A percentile compares a stretch with the other conserved stretches of the same genome.
These are phyloP conservation scores for Colletotrichum simmondsii DNA, from an alignment of 2,329 filamentous ascomycete genomes.

Conservation along the genomic window DNA sequence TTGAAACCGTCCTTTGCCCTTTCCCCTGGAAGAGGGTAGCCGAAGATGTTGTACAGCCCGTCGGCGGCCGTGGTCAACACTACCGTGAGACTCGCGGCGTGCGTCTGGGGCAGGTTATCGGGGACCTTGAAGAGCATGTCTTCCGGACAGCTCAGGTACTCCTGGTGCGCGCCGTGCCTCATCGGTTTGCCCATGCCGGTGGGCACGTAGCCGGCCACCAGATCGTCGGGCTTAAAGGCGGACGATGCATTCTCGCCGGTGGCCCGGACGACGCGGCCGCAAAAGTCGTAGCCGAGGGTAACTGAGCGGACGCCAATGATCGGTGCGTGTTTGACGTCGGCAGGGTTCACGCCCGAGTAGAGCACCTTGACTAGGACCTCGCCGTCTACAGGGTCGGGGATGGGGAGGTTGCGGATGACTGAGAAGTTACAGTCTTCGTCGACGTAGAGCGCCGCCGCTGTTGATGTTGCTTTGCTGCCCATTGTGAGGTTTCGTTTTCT, in stretches of 20 bases:
- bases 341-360: slow-evolving; percentile 28
- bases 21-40: slow-evolving; percentile 22
- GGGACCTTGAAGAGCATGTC: slow-evolving; percentile 18
- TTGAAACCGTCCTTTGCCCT: slow-evolving; percentile 8
- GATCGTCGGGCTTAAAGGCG: not conserved
- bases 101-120: slow-evolving; percentile 10
- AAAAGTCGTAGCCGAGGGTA: slow-evolving; percentile 26
- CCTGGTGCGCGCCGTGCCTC: slow-evolving; percentile 23
- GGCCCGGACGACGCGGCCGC: slow-evolving; percentile 7
- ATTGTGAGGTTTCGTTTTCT: not conserved
- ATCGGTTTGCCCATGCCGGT: slow-evolving; percentile 18
- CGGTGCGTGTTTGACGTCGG: slow-evolving; percentile 20
- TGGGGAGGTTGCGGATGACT: slow-evolving; percentile 10
- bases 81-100: slow-evolving; percentile 34
- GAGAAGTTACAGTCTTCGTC: slow-evolving; percentile 14
- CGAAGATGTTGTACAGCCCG: slow-evolving; percentile 37
- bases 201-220: slow-evolving; percentile 6
- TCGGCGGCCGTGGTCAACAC: slow-evolving; percentile 37
- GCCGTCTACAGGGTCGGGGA: not conserved
- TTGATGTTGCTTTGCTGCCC: not conserved
- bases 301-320: slow-evolving; percentile 1
- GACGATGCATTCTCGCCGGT: not conserved
- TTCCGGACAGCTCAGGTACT: slow-evolving; percentile 18
- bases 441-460: slow-evolving; percentile 11
- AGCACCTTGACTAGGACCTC: slow-evolving; percentile 10